These are phyloP conservation scores for Chlorencoelia australis DNA, from an alignment of 2,329 filamentous ascomycete genomes.

Conservation along the genomic window DNA sequence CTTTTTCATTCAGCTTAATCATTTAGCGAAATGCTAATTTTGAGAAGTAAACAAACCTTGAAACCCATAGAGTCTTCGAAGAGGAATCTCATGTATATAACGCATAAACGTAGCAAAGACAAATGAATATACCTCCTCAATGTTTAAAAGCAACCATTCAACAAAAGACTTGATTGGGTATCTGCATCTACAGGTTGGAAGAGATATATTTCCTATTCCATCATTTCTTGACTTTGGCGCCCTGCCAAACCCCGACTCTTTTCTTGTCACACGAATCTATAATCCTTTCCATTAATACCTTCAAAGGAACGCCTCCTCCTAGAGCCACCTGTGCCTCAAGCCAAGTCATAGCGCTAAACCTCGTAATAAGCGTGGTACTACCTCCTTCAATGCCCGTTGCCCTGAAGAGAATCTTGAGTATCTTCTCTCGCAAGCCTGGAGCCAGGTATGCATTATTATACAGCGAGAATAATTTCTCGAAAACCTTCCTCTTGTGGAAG, in stretches of 20 bases:
- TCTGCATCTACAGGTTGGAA: too few relatives aligned
- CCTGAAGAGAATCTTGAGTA: slow-evolving; percentile 53
- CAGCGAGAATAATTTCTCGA: slow-evolving; percentile 64
- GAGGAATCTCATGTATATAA: too few relatives aligned
- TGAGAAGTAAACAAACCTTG: too few relatives aligned
- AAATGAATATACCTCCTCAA: too few relatives aligned
- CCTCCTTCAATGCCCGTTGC: slow-evolving; percentile 59
- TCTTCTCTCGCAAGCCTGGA: slow-evolving; percentile 41
- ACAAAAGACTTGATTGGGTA: too few relatives aligned
- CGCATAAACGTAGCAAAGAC: too few relatives aligned
- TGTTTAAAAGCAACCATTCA: too few relatives aligned
- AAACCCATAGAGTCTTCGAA: too few relatives aligned
- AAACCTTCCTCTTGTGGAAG: slow-evolving; percentile 52
- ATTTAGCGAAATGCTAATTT: too few relatives aligned
- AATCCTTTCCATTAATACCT: slow-evolving; percentile 45
- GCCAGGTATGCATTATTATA: slow-evolving; percentile 58
- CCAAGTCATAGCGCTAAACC: slow-evolving; percentile 68
- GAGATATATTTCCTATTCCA: too few relatives aligned
- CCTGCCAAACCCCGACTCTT: slow-evolving; percentile 52
- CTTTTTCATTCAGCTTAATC: too few relatives aligned
- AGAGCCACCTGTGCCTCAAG: slow-evolving; percentile 49
- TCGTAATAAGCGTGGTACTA: slow-evolving; percentile 70
- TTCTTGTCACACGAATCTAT: slow-evolving; percentile 57
- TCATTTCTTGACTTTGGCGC: slow-evolving; percentile 20
- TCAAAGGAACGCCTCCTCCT: slow-evolving; percentile 37